Conservation (phyloP, 345 rosid genomes). For the Angophora floribunda region DNA sequence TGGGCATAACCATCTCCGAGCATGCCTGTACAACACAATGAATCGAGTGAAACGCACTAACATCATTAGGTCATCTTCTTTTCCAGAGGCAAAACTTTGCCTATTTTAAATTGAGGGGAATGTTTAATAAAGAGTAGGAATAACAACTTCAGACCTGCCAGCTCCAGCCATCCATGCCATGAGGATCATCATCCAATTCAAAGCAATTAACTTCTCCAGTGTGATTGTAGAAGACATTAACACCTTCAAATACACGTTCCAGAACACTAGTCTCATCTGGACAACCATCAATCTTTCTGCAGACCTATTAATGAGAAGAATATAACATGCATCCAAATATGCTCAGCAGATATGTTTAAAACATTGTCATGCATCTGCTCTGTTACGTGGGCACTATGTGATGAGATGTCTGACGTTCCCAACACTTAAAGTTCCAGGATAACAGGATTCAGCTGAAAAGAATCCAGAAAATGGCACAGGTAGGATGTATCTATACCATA, state of each 20-base stretch:
- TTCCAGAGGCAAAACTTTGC: neutral
- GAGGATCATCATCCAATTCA: slow-evolving; percentile 91
- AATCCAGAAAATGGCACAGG: neutral
- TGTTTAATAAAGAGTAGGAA: neutral
- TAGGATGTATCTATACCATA: neutral
- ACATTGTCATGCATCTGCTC: neutral
- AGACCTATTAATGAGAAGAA: slow-evolving; percentile 32
- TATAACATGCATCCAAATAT: neutral
- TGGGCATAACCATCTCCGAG: slow-evolving; percentile 92
- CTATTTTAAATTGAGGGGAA: neutral
- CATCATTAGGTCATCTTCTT: neutral
- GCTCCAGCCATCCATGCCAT: slow-evolving; percentile 85
- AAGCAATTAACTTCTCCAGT: slow-evolving; percentile 69
- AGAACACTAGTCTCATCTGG: slow-evolving; percentile 36
- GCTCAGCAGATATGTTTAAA: neutral
- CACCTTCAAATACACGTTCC: slow-evolving; percentile 68
- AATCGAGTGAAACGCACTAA: neutral
- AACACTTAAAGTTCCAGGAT: neutral
- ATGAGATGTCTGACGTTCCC: neutral
- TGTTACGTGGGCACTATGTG: neutral
- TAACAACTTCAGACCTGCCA: slow-evolving; percentile 59
- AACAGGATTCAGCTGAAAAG: neutral
- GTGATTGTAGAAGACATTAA: slow-evolving; percentile 66
- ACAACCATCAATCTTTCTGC: slow-evolving; percentile 65
- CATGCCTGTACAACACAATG: slow-evolving; percentile 46